Evolutionary conservation across 495 filamentous ascomycete genomes (phyloP).

Genomic region (Aspergillus bertholletiae): DNA sequence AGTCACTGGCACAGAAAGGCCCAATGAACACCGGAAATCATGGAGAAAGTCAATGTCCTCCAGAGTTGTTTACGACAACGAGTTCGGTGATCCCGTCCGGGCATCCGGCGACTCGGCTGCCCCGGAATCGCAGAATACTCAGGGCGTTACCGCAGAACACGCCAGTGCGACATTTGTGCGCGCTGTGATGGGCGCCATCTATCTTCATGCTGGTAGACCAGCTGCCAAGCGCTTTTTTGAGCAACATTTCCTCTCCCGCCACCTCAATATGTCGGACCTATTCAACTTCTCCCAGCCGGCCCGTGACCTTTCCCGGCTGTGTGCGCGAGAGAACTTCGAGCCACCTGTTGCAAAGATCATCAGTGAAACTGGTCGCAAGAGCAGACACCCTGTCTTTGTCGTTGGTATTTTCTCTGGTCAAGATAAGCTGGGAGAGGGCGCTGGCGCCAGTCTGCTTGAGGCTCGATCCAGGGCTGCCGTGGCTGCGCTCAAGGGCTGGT

Average conservation of each 20-base stretch:
- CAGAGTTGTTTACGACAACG: slow-evolving; percentile 71
- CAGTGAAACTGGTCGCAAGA: slow-evolving; percentile 80
- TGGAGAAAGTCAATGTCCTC: slow-evolving; percentile 71
- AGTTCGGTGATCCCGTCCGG: slow-evolving; percentile 64
- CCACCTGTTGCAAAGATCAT: slow-evolving; percentile 80
- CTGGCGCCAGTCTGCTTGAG: slow-evolving; percentile 68
- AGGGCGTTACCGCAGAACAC: slow-evolving; percentile 40
- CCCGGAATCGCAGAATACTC: slow-evolving; percentile 12
- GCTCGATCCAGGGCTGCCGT: slow-evolving; percentile 77
- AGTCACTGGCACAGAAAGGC: slow-evolving; percentile 25
- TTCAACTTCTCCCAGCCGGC: slow-evolving; percentile 83
- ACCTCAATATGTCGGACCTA: slow-evolving; percentile 68
- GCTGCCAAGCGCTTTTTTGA: slow-evolving; percentile 75
- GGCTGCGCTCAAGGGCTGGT: slow-evolving; percentile 87
- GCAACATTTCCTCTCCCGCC: slow-evolving; percentile 75
- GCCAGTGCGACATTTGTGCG: slow-evolving; percentile 68
- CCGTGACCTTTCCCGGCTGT: slow-evolving; percentile 74
- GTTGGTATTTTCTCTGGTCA: slow-evolving; percentile 87
- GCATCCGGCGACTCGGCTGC: slow-evolving; percentile 12
- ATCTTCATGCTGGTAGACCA: slow-evolving; percentile 69
- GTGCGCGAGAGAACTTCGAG: slow-evolving; percentile 85
- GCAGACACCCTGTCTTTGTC: slow-evolving; percentile 84
- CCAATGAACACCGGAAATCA: slow-evolving; percentile 42
- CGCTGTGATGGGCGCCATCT: slow-evolving; percentile 77
- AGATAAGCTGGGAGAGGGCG: slow-evolving; percentile 86